Conservation (phyloP, 2,329 filamentous ascomycete genomes). For the Sporothrix pseudoabietina region DNA sequence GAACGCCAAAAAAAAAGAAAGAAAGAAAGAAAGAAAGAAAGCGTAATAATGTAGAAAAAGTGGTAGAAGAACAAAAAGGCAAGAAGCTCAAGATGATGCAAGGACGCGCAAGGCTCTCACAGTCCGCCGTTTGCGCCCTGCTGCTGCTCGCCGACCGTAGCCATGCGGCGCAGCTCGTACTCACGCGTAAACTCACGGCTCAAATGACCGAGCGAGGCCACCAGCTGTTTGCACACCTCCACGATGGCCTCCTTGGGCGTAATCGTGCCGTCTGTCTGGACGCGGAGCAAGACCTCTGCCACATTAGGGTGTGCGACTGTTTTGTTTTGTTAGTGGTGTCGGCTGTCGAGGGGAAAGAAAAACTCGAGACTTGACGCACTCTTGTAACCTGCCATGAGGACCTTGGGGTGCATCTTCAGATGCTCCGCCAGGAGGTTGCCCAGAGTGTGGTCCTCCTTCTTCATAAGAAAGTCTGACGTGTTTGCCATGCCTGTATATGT, state of each 20-base stretch:
- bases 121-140: constrained; percentile 36
- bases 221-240: constrained; percentile 76
- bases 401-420: constrained; percentile 79
- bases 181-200: constrained; percentile 91
- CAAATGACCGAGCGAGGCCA: constrained; percentile 77
- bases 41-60: neutral
- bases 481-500: constrained; percentile 76
- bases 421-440: constrained; percentile 86
- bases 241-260: constrained; percentile 88
- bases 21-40: neutral
- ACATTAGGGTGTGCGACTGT: constrained; percentile 62
- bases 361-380: constrained; percentile 53
- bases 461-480: constrained; percentile 91
- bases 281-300: constrained; percentile 67
- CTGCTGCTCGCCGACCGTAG: constrained; percentile 63
- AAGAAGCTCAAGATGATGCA: no score
- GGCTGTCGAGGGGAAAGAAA: neutral
- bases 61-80: neutral
- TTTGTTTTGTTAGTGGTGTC: neutral
- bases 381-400: constrained; percentile 92
- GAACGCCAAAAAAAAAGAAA: constrained; percentile 1
- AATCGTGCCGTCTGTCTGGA: constrained; percentile 88
- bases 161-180: constrained; percentile 85
- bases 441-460: constrained; percentile 96
- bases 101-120: neutral